Conservation (phyloP, 2,329 filamentous ascomycete genomes). For the Parafenestella ontariensis region DNA sequence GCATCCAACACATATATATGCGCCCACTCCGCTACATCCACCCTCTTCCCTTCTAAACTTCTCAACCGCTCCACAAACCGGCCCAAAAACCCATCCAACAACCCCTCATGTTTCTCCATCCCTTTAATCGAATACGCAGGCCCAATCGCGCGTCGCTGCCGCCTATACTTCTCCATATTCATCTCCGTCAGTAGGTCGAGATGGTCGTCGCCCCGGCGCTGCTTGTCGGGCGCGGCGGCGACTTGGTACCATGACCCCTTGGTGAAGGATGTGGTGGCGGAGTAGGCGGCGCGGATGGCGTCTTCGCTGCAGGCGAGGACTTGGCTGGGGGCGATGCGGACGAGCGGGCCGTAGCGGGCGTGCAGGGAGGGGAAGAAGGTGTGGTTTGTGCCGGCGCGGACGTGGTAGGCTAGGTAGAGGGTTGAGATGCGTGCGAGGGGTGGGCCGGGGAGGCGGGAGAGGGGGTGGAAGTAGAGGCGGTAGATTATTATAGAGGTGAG, state of each 20-base stretch:
- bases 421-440: conserved; percentile 8
- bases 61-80: neutral
- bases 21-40: conserved; percentile 9
- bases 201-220: neutral
- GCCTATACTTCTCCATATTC: conserved; percentile 2
- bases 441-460: conserved; percentile 9
- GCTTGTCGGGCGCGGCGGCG: neutral
- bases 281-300: neutral
- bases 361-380: neutral
- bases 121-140: conserved; percentile 6
- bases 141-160: conserved; percentile 8
- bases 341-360: neutral
- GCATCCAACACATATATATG: conserved; percentile 8
- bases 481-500: neutral
- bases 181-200: conserved; percentile 10
- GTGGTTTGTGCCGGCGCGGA: neutral
- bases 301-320: neutral
- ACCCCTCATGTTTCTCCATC: conserved; percentile 11
- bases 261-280: neutral
- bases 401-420: conserved; percentile 12
- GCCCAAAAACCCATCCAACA: conserved; percentile 2
- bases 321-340: neutral
- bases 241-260: conserved; percentile 5
- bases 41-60: neutral
- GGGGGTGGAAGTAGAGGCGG: conserved; percentile 4